These are phyloP conservation scores for Hypoxylon subgilvum DNA, from an alignment of 495 filamentous ascomycete species.

Conservation along the genomic window DNA sequence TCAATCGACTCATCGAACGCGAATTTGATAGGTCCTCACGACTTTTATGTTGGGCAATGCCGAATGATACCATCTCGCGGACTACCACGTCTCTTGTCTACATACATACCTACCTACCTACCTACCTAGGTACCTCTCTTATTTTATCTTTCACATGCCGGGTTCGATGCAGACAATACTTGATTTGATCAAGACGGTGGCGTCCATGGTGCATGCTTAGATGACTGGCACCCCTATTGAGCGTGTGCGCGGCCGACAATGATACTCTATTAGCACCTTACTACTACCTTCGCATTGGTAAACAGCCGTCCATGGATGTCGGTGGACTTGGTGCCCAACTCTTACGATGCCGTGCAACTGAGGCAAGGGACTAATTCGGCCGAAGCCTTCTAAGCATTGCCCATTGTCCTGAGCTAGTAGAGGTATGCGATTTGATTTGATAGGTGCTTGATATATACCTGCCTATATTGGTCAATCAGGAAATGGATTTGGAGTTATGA, in stretches of 20 bases:
- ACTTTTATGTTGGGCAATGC: slow-evolving; percentile 8
- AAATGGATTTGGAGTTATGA: neutral
- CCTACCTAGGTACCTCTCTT: no score
- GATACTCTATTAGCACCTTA: slow-evolving; percentile 4
- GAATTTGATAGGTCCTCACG: slow-evolving; percentile 6
- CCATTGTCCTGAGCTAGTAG: neutral
- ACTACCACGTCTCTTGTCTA: slow-evolving; percentile 3
- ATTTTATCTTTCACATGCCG: neutral
- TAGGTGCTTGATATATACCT: no score
- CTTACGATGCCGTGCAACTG: slow-evolving; percentile 1
- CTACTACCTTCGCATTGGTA: neutral
- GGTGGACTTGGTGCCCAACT: slow-evolving; percentile 14
- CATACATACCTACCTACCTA: no score
- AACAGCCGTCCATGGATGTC: neutral
- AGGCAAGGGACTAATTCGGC: neutral
- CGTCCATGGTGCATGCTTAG: no score
- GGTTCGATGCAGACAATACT: neutral
- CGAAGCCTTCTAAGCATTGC: no score
- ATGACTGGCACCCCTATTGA: neutral
- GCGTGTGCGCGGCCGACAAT: neutral
- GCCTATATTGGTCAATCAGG: no score
- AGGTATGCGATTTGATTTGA: no score
- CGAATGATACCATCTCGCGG: slow-evolving; percentile 29
- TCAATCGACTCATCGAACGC: slow-evolving; percentile 3
- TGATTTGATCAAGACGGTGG: neutral